These are phyloP conservation scores for Acer campestre DNA, from an alignment of 345 rosid genomes.

Conservation along the genomic window DNA sequence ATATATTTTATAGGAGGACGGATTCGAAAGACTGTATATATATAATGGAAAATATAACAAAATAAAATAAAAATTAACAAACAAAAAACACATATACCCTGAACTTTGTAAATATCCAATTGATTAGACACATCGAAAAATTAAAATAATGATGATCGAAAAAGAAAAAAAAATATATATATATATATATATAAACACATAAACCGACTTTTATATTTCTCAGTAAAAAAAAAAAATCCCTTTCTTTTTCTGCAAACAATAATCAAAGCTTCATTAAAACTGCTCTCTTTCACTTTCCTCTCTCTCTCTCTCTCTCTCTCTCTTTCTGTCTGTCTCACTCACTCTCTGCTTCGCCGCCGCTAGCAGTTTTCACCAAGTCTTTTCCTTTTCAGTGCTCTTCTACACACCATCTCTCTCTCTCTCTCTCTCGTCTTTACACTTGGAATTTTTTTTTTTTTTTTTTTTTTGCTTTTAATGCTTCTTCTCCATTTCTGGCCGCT, in stretches of 20 bases:
- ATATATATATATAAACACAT: too few species aligned
- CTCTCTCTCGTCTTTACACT: not conserved
- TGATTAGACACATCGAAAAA: not conserved
- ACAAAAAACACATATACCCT: not conserved
- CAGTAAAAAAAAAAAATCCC: not conserved
- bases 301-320: not conserved
- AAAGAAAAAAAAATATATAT: not conserved
- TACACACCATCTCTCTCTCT: not conserved
- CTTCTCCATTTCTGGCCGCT: not conserved
- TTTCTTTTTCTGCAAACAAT: constrained; percentile 2
- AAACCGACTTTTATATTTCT: not conserved
- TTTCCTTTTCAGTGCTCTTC: constrained; percentile 2
- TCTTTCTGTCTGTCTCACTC: too few species aligned
- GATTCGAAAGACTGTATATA: too few species aligned
- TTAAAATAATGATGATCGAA: not conserved
- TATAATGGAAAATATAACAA: too few species aligned
- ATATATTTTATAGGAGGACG: too few species aligned
- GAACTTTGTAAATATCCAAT: not conserved
- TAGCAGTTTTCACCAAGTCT: not conserved
- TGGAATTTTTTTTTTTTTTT: too few species aligned
- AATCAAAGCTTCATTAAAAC: not conserved
- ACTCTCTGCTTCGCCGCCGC: constrained; percentile 12
- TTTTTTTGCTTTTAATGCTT: not conserved
- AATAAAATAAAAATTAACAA: too few species aligned
- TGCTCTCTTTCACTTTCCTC: not conserved